A percentile compares a stretch with the other conserved stretches of the same genome.
Evolutionary conservation across 106 monocot species (phyloP).

Genomic region (Narthecium ossifragum): DNA sequence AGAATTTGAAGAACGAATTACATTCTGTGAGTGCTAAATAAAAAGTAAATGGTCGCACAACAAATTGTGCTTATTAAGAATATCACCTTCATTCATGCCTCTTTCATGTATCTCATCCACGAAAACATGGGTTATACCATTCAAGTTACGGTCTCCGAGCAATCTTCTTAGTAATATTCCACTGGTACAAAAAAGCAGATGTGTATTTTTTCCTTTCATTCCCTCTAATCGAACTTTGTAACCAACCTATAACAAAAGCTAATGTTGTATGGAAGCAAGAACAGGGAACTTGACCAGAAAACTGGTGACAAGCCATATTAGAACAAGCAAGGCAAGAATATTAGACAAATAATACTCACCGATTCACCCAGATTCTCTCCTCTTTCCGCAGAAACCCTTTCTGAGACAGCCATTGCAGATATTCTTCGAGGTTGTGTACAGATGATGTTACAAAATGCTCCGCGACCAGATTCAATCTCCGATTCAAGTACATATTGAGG

Average conservation of each 20-base stretch:
- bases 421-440: conserved; percentile 99
- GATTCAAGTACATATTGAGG: conserved; percentile 95
- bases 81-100: conserved; percentile 99
- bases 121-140: conserved; percentile 97
- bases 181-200: conserved; percentile 99
- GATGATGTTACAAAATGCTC: conserved; percentile 98
- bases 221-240: conserved; percentile 99
- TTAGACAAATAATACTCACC: conserved; percentile 31
- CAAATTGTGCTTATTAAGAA: conserved; percentile 2
- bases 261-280: conserved; percentile 38
- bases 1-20: no score
- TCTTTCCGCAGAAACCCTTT: conserved; percentile 95
- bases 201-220: conserved; percentile 98
- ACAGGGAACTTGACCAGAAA: conserved; percentile 12
- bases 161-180: conserved; percentile 97
- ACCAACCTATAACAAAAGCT: conserved; percentile 80
- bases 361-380: conserved; percentile 94
- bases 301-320: no score
- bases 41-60: no score
- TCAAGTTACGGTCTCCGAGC: conserved; percentile 82
- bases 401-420: conserved; percentile 96
- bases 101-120: conserved; percentile 99
- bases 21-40: no score
- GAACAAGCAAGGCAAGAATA: conserved; percentile 1
- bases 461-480: conserved; percentile 97